These are phyloP conservation scores for Colletotrichum viniferum DNA, from an alignment of 2,329 filamentous ascomycete genomes.

Conservation along the genomic window DNA sequence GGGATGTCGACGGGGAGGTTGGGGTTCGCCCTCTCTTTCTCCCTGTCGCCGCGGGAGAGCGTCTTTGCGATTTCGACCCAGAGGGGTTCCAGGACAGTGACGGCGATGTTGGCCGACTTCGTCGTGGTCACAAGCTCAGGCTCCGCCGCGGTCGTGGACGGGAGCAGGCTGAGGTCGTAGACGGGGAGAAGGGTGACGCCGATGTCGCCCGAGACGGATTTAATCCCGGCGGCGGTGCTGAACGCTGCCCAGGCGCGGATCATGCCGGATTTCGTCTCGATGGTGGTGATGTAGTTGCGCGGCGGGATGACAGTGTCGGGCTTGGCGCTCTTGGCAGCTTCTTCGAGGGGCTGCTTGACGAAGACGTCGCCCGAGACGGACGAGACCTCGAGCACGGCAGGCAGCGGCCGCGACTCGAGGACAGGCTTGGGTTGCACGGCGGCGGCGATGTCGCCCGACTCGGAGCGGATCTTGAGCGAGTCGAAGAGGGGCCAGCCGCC, in stretches of 20 bases:
- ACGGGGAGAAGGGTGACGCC: slow-evolving; percentile 48
- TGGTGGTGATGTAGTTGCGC: slow-evolving; percentile 50
- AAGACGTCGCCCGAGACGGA: slow-evolving; percentile 49
- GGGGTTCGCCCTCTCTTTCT: slow-evolving; percentile 14
- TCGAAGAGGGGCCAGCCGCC: slow-evolving; percentile 59
- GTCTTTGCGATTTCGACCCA: slow-evolving; percentile 36
- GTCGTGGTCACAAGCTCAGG: slow-evolving; percentile 44
- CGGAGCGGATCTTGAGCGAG: slow-evolving; percentile 46
- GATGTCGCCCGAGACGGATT: slow-evolving; percentile 45
- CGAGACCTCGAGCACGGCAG: slow-evolving; percentile 45
- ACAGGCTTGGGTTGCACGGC: slow-evolving; percentile 45
- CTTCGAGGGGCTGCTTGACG: slow-evolving; percentile 43
- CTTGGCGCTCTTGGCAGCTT: slow-evolving; percentile 21
- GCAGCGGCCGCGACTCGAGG: slow-evolving; percentile 34
- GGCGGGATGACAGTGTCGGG: slow-evolving; percentile 37
- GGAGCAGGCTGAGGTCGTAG: slow-evolving; percentile 31
- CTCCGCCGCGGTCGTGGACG: slow-evolving; percentile 13
- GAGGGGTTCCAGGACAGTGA: slow-evolving; percentile 48
- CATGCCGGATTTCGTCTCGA: slow-evolving; percentile 48
- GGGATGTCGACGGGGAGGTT: slow-evolving; percentile 20
- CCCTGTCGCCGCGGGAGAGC: slow-evolving; percentile 1
- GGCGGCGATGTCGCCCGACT: slow-evolving; percentile 46
- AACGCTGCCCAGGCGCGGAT: slow-evolving; percentile 47
- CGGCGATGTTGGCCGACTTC: slow-evolving; percentile 44
- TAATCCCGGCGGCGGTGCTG: slow-evolving; percentile 34